Percentiles rank a stretch among this genome's conserved stretches.
These are phyloP conservation scores for Cynara cardunculus DNA, from an alignment of 129 eudicot genomes.

Conservation along the genomic window DNA sequence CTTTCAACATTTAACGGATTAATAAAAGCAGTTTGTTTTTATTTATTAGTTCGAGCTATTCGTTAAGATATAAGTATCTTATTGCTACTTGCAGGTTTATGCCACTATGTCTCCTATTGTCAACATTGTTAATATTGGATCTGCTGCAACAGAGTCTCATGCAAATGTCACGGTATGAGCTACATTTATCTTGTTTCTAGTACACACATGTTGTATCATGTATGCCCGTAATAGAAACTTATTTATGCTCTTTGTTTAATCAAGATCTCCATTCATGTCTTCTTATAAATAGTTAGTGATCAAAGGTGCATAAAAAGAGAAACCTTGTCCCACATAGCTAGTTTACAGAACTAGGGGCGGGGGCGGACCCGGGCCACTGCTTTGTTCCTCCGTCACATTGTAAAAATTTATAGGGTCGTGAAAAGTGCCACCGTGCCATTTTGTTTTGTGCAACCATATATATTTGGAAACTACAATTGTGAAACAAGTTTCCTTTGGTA, in stretches of 20 bases:
- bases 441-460: too few relatives aligned
- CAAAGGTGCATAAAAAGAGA: conserved; percentile 1
- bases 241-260: background rate
- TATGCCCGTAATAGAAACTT: background rate
- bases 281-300: background rate
- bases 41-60: background rate
- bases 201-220: background rate
- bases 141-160: conserved; percentile 67
- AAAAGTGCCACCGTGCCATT: too few relatives aligned
- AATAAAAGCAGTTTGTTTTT: background rate
- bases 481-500: too few relatives aligned
- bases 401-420: too few relatives aligned
- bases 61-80: background rate
- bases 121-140: conserved; percentile 73
- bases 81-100: conserved; percentile 68
- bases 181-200: background rate
- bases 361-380: too few relatives aligned
- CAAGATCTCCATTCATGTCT: background rate
- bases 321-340: background rate
- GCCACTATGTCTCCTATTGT: conserved; percentile 89
- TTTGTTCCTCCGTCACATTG: too few relatives aligned
- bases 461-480: too few relatives aligned
- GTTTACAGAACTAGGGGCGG: too few relatives aligned
- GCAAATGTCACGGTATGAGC: conserved; percentile 76
- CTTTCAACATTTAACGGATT: background rate